Conservation (phyloP, 495 filamentous ascomycete species). For the Talaromyces borbonicus region DNA sequence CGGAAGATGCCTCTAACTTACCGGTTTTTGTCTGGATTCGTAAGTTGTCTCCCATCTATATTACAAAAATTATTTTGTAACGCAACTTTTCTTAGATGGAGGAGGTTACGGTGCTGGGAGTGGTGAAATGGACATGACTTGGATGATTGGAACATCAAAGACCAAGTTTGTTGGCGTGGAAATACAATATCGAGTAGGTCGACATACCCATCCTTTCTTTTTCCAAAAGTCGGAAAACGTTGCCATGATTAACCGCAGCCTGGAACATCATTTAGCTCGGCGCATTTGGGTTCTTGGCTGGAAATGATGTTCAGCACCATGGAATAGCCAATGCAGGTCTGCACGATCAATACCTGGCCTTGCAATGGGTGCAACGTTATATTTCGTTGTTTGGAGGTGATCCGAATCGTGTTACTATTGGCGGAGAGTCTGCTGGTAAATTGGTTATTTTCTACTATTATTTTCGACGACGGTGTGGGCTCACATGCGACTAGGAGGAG, state of each 20-base stretch:
- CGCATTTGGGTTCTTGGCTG: conserved; percentile 41
- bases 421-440: conserved; percentile 30
- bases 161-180: conserved; percentile 1
- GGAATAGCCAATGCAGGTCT: conserved; percentile 34
- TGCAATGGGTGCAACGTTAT: conserved; percentile 36
- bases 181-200: conserved; percentile 42
- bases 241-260: conserved; percentile 17
- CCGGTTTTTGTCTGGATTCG: conserved; percentile 43
- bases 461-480: not conserved
- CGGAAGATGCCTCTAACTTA: conserved; percentile 20
- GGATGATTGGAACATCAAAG: conserved; percentile 10
- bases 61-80: not conserved
- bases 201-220: not conserved
- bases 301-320: conserved; percentile 26
- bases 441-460: not conserved
- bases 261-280: conserved; percentile 35
- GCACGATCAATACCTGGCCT: conserved; percentile 24
- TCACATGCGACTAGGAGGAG: conserved; percentile 18
- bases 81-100: conserved; percentile 19
- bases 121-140: conserved; percentile 10
- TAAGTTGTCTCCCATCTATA: no score
- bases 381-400: conserved; percentile 34
- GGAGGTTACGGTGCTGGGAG: conserved; percentile 31
- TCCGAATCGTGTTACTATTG: conserved; percentile 25
- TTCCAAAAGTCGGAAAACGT: conserved; percentile 11